These are phyloP conservation scores for Chamaecyparis obtusa DNA, from an alignment of 75 land plant species.

Conservation along the genomic window DNA sequence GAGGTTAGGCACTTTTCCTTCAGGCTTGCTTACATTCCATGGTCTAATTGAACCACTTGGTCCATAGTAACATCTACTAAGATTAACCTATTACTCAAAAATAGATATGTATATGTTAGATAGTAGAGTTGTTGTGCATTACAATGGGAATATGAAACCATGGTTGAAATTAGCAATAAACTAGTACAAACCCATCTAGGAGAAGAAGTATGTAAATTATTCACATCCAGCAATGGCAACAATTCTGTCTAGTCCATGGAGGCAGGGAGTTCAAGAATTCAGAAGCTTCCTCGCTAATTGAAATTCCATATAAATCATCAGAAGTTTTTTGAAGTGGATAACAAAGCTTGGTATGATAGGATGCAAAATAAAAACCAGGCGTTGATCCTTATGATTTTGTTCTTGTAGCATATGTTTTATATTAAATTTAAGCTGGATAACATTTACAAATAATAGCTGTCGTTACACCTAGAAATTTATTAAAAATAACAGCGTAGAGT, in stretches of 20 bases:
- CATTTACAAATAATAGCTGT: too few relatives aligned
- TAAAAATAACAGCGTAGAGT: too few relatives aligned
- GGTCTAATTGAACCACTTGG: slow-evolving; percentile 88
- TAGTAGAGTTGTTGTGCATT: slow-evolving; percentile 77
- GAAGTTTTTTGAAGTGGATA: too few relatives aligned
- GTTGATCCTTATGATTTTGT: too few relatives aligned
- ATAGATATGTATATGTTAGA: slow-evolving; percentile 71
- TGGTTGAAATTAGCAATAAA: slow-evolving; percentile 97
- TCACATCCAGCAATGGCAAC: slow-evolving; percentile 65
- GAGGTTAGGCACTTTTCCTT: slow-evolving; percentile 84
- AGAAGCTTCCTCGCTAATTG: too few relatives aligned
- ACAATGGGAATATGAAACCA: slow-evolving; percentile 93
- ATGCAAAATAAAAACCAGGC: too few relatives aligned
- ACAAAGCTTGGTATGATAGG: too few relatives aligned
- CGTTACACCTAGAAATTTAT: too few relatives aligned
- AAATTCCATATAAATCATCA: too few relatives aligned
- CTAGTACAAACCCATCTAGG: slow-evolving; percentile 85
- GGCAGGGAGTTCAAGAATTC: too few relatives aligned
- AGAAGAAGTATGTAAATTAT: slow-evolving; percentile 75
- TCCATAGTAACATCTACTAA: slow-evolving; percentile 72
- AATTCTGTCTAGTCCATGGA: slow-evolving; percentile 11
- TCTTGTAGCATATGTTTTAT: too few relatives aligned
- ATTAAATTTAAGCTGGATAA: too few relatives aligned
- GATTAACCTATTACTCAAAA: slow-evolving; percentile 73
- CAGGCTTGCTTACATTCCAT: slow-evolving; percentile 73